Base-by-base conservation (phyloP, 169 alveolate species). In the Cryptosporidium viatorum region DNA sequence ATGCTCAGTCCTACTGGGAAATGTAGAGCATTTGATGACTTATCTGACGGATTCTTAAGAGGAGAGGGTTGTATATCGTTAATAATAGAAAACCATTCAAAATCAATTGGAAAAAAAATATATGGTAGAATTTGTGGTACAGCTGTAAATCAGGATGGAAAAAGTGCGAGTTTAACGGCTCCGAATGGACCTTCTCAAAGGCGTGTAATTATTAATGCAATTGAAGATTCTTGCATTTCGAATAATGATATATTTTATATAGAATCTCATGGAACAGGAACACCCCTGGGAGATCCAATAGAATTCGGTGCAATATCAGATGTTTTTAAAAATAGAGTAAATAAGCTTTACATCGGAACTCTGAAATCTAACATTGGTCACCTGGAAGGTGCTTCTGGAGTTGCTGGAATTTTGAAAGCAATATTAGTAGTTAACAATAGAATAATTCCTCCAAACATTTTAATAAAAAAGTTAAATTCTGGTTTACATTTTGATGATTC, bases 251-350 rank as follows among this genome's bases (percentile, higher is more conserved):
- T 92, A 35, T 35, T 39, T 14, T 70, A 65, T 69, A 70, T 86
- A 50, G 96, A 94, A 69, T 39, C 92, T 26, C 96, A 94, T 55
- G 96, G 96, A 21, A 94, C 96, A 8, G 96, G 96, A 23, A 94
- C 96, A 5, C 71, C 94, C 14, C 85, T 94, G 9, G 96, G 96
- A 23, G 96, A 94, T 68, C 96, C 96, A 29, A 93, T 94, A 59
- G 96, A 94, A 58, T 92, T 93, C 48, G 93, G 93, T 39, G 95
- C 96, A 41, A 39, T 93, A 67, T 69, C 91, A 1, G 91, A 87
- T 26, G 91, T 93, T 18, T 92, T 93, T 65, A 85, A 84, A 8
- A 86, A 74, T 60, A 60, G 23, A n/a, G 73, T 2, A 21, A 33
- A 52, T 35, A 51, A 2, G 48, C 71, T 92, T 58, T 69, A 85